A percentile compares a stretch with the other conserved stretches of the same genome.
Evolutionary conservation across 345 rosid genomes (phyloP).

Genomic region (Aurinia saxatilis): DNA sequence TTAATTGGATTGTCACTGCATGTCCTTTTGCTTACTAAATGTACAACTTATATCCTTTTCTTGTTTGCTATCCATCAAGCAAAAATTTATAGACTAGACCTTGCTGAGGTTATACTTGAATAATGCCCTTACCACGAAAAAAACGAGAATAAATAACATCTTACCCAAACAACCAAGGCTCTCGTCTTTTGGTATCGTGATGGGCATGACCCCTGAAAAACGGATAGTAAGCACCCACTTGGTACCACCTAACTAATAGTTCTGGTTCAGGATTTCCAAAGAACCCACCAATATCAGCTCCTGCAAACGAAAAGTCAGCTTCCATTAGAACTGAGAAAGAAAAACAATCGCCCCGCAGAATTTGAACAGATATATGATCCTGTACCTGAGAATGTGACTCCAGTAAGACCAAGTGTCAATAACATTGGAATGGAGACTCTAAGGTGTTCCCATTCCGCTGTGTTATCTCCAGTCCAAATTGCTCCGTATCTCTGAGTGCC

Average conservation of each 20-base stretch:
- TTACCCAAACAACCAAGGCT: conserved; percentile 99
- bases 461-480: conserved; percentile 96
- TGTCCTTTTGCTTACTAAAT: background rate
- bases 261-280: conserved; percentile 96
- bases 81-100: background rate
- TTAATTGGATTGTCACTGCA: background rate
- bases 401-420: conserved; percentile 83
- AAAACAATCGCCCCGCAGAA: background rate
- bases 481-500: conserved; percentile 98
- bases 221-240: conserved; percentile 96
- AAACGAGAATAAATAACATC: background rate
- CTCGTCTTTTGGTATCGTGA: conserved; percentile 95
- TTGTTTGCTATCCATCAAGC: background rate
- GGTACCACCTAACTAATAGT: conserved; percentile 95
- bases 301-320: conserved; percentile 29
- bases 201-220: conserved; percentile 99
- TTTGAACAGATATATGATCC: background rate
- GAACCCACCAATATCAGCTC: conserved; percentile 98
- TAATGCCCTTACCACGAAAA: background rate
- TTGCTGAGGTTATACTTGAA: background rate
- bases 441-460: conserved; percentile 95
- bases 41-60: background rate
- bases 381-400: conserved; percentile 80
- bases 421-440: conserved; percentile 96
- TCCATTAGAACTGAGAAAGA: background rate